A percentile compares a stretch with the other conserved stretches of the same genome.
Evolutionary conservation across 2,329 filamentous ascomycete species (phyloP).

Genomic region (Xylariaceae sp.): DNA sequence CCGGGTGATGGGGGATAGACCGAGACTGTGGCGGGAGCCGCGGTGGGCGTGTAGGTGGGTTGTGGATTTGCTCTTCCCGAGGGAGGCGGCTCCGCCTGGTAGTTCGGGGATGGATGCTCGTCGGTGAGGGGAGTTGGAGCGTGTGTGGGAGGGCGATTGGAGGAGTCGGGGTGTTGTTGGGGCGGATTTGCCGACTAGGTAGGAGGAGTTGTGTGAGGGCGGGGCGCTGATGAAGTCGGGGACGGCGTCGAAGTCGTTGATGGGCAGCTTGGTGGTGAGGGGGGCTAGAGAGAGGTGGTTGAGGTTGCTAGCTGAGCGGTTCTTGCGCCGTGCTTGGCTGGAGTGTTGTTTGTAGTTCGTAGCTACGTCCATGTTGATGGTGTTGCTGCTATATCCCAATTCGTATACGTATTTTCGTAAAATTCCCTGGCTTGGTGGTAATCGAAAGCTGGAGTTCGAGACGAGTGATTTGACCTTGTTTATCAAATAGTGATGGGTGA

Average conservation of each 20-base stretch:
- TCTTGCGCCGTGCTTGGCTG: slow-evolving; percentile 53
- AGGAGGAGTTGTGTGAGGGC: slow-evolving; percentile 43
- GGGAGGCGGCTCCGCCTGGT: slow-evolving; percentile 21
- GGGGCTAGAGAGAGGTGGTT: slow-evolving; percentile 61
- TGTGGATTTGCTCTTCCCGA: slow-evolving; percentile 62
- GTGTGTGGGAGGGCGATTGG: slow-evolving; percentile 49
- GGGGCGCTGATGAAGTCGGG: slow-evolving; percentile 34
- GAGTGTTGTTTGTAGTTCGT: slow-evolving; percentile 53
- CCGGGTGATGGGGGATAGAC: slow-evolving; percentile 23
- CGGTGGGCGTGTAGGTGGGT: slow-evolving; percentile 44
- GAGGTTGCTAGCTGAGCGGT: slow-evolving; percentile 55
- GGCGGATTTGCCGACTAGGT: slow-evolving; percentile 59
- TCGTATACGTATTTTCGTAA: no score
- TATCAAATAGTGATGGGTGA: no score
- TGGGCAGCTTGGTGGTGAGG: slow-evolving; percentile 57
- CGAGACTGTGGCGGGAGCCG: slow-evolving; percentile 20
- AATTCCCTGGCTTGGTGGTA: no score
- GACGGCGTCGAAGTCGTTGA: slow-evolving; percentile 50
- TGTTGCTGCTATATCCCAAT: no score
- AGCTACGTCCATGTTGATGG: slow-evolving; percentile 51
- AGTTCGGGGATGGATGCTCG: slow-evolving; percentile 34
- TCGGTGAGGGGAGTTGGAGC: slow-evolving; percentile 44
- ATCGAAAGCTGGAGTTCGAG: no score
- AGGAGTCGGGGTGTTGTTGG: slow-evolving; percentile 63
- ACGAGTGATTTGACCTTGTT: no score